phyloP scores from a whole-genome alignment of 2,329 filamentous ascomycete species.

The Phyllosticta citriasiana region DNA sequence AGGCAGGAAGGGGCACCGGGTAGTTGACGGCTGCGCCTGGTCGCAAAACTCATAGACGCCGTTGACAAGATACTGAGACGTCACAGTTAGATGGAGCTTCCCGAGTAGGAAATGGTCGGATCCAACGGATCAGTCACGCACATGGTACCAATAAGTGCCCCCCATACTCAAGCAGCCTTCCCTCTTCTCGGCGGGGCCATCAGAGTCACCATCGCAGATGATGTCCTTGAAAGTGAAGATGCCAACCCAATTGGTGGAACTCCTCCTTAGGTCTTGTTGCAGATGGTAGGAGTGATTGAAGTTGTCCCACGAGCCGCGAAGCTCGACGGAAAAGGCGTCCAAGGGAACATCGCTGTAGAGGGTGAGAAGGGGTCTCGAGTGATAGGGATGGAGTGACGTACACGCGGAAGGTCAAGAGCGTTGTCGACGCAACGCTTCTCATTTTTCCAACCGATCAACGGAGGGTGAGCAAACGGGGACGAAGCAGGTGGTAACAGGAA shows the following conservation, averaged over 20 bases:
- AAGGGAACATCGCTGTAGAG: slow-evolving; percentile 24
- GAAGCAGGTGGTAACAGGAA: background rate
- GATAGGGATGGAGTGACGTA: slow-evolving; percentile 21
- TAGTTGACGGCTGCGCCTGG: slow-evolving; percentile 61
- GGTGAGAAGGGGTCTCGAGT: slow-evolving; percentile 16
- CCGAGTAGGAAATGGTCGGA: background rate
- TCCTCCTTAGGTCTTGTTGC: slow-evolving; percentile 67
- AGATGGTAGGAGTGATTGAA: slow-evolving; percentile 71
- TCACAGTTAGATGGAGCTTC: slow-evolving; percentile 16
- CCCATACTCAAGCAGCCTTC: slow-evolving; percentile 84
- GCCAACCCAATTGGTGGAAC: slow-evolving; percentile 71
- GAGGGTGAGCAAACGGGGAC: background rate
- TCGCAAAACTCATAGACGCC: slow-evolving; percentile 69
- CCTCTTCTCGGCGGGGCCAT: slow-evolving; percentile 45
- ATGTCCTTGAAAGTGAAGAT: slow-evolving; percentile 82
- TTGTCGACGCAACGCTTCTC: slow-evolving; percentile 33
- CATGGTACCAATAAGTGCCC: slow-evolving; percentile 90
- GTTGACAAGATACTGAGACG: slow-evolving; percentile 67
- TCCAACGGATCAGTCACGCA: slow-evolving; percentile 37
- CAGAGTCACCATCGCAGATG: slow-evolving; percentile 62
- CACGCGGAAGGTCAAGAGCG: slow-evolving; percentile 54
- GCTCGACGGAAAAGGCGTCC: slow-evolving; percentile 57
- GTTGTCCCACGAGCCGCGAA: slow-evolving; percentile 94
- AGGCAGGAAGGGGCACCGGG: slow-evolving; percentile 72
- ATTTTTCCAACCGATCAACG: background rate